Evolutionary conservation across 176 grass and related monocot genomes (phyloP).

Genomic region (Triticum turgidum): DNA sequence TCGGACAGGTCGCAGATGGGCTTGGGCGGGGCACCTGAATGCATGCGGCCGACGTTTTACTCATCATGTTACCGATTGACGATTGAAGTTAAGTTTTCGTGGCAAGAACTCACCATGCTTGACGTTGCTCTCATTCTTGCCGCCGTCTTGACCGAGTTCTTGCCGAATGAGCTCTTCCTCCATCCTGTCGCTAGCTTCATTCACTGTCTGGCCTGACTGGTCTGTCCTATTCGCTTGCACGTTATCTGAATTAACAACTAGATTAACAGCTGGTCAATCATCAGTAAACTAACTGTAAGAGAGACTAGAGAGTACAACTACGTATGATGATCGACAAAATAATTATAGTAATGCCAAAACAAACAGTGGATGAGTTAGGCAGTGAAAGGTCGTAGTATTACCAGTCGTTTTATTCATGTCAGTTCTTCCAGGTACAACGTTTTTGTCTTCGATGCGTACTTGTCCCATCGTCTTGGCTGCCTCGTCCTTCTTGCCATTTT

Average conservation of each 20-base stretch:
- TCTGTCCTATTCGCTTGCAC: neutral
- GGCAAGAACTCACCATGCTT: neutral
- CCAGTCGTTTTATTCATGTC: slow-evolving; percentile 8
- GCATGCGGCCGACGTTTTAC: neutral
- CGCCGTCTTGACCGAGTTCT: slow-evolving; percentile 9
- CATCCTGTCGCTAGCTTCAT: slow-evolving; percentile 8
- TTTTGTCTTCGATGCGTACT: neutral
- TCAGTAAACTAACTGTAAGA: neutral
- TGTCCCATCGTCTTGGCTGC: neutral
- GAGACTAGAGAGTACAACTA: neutral
- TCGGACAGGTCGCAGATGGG: slow-evolving; percentile 61
- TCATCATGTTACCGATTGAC: no score
- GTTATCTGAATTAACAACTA: neutral
- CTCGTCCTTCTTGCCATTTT: neutral
- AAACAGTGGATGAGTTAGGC: neutral
- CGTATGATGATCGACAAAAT: neutral
- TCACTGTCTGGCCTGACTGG: neutral
- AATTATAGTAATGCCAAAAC: neutral
- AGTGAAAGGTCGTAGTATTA: neutral
- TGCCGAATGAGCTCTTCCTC: slow-evolving; percentile 40
- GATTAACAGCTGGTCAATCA: neutral
- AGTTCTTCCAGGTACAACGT: neutral
- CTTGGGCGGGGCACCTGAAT: slow-evolving; percentile 35
- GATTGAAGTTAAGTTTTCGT: neutral
- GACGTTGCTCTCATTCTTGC: neutral